Percentiles rank a stretch among this genome's conserved stretches.
Conservation (phyloP, 2,329 filamentous ascomycete genomes). For the Fusarium sp. region DNA sequence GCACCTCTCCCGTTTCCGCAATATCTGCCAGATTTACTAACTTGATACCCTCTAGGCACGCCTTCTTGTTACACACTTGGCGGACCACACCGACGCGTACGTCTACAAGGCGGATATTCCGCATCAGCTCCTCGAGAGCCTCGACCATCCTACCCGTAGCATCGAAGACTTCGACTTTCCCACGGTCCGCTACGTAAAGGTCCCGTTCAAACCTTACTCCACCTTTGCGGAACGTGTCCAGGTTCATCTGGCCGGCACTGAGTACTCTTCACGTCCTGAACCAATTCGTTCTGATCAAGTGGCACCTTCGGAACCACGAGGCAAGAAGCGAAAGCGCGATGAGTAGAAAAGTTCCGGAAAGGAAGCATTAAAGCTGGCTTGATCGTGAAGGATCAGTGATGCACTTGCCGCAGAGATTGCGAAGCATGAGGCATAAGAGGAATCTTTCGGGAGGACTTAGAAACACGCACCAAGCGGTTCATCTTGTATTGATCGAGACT, state of each 20-base stretch:
- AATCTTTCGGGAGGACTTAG: neutral
- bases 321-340: neutral
- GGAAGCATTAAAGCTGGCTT: rapidly evolving
- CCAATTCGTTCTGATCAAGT: neutral
- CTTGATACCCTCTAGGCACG: neutral
- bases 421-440: neutral
- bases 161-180: neutral
- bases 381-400: rapidly evolving
- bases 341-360: rapidly evolving
- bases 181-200: neutral
- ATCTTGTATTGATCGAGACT: neutral
- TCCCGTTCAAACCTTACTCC: neutral
- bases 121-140: neutral
- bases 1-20: neutral
- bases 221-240: neutral
- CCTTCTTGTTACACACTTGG: neutral
- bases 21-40: neutral
- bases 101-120: neutral
- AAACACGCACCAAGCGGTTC: rapidly evolving
- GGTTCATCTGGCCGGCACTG: neutral
- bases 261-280: neutral
- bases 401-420: too few relatives aligned
- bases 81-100: neutral
- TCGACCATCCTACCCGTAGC: neutral
- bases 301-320: neutral